Evolutionary conservation across 169 alveolate genomes (phyloP).

Genomic region (Eimeria brunetti): DNA sequence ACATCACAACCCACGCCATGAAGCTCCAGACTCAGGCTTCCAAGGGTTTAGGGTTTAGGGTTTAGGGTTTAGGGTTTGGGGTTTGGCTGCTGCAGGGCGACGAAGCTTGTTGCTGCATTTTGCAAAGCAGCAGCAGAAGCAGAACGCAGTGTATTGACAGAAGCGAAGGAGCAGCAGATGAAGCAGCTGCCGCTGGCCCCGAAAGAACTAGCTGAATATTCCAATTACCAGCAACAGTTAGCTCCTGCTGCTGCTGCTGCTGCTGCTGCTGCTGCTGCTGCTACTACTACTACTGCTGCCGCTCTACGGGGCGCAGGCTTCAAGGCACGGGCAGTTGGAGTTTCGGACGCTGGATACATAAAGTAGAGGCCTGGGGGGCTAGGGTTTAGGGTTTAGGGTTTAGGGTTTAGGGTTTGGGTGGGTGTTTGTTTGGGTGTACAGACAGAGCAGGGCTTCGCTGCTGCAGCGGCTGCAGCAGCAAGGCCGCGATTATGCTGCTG

Average conservation of each 20-base stretch:
- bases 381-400: no score
- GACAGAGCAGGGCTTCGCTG: neutral
- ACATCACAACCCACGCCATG: no score
- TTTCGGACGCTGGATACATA: no score
- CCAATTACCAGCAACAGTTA: slow-evolving; percentile 64
- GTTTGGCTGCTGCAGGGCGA: slow-evolving; percentile 14
- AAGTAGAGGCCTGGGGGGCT: neutral
- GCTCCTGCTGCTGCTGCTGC: slow-evolving; percentile 43
- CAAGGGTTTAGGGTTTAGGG: slow-evolving; percentile 10
- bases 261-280: slow-evolving; percentile 56
- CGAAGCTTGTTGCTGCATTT: neutral
- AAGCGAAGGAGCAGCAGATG: slow-evolving; percentile 47
- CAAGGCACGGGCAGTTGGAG: no score
- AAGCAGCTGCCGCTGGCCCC: slow-evolving; percentile 68
- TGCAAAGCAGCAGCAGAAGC: neutral
- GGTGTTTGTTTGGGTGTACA: neutral
- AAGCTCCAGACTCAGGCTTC: neutral
- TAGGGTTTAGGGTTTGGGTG: neutral
- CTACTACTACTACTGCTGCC: neutral
- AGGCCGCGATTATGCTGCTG: slow-evolving; percentile 4
- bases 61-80: slow-evolving; percentile 28
- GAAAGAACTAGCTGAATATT: slow-evolving; percentile 54
- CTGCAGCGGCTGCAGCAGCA: slow-evolving; percentile 41
- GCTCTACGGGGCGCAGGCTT: neutral
- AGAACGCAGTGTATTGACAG: slow-evolving; percentile 1